phyloP scores from a whole-genome alignment of 2,329 filamentous ascomycete species.

The Fonsecaea nubica region DNA sequence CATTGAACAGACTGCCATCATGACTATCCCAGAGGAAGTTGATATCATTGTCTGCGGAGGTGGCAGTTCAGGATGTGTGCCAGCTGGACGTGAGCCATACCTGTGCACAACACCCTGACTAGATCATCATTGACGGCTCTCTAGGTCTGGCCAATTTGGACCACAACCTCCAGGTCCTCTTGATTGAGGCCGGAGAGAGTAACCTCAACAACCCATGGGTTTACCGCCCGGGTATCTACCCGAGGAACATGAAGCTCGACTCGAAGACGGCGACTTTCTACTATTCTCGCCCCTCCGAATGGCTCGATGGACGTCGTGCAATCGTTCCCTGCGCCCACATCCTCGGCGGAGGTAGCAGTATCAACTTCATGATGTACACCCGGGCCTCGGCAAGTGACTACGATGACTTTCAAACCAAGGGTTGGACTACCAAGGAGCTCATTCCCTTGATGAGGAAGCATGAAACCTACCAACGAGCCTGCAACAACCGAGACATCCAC shows the following conservation, averaged over 20 bases:
- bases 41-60: conserved; percentile 82
- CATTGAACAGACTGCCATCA: conserved; percentile 42
- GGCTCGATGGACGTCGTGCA: conserved; percentile 72
- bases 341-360: conserved; percentile 73
- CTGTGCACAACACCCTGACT: background rate
- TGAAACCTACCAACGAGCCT: conserved; percentile 75
- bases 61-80: conserved; percentile 62
- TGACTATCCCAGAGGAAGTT: conserved; percentile 76
- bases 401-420: conserved; percentile 79
- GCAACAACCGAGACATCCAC: conserved; percentile 68
- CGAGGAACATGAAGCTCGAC: conserved; percentile 76
- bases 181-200: conserved; percentile 74
- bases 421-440: conserved; percentile 78
- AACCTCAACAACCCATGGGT: conserved; percentile 81
- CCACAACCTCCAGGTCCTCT: conserved; percentile 72
- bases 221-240: conserved; percentile 76
- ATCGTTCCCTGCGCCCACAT: conserved; percentile 78
- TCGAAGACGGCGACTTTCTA: conserved; percentile 84
- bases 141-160: conserved; percentile 71
- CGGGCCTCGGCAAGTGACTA: conserved; percentile 50
- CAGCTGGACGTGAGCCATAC: conserved; percentile 46
- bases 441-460: conserved; percentile 80
- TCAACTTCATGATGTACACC: conserved; percentile 72
- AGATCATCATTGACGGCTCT: conserved; percentile 45
- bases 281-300: conserved; percentile 75